Evolutionary conservation across 768 basidiomycete genomes (phyloP), one percentile per base, ranked within the genome.

Genomic region (Suillus cothurnatus): DNA sequence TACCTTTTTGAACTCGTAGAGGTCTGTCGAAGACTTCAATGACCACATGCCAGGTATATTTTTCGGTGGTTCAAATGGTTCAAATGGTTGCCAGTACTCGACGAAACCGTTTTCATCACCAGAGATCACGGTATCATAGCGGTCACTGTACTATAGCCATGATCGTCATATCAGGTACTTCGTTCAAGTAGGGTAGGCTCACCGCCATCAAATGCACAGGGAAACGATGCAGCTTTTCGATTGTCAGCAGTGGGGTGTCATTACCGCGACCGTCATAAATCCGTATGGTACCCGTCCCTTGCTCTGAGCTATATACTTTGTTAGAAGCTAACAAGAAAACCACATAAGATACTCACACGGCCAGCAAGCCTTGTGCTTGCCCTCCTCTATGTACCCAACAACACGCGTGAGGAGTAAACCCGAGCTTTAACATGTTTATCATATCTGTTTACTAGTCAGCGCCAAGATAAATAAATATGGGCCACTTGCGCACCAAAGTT

Each of bases 1-100:
- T 61, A 92, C 96, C 85, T 99, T 99, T 81, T 97, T 98, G 81
- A 98, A 99, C 70, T 99, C 95, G 78, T 97, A 99, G 49, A 99
- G 76, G 72, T 98, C 95, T 0, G 97, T 99, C 49, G 89, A 86
- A 61, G 88, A 92, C 76, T 99, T 99, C 80, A 84, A 96, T 38
- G 88, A 82, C 97, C 97, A 99, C 67, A 97, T 75, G 1, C 90
- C 90, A 2, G 86, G 81, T 1, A 94, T 81, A 63, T 89, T 87
- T 68, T 87, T 88, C 1, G 97, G 97, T 47, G 88, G 77, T 60
- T 88, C 91, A 74, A 95, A 99, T 2, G 95, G 94, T 73, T 98
- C 96, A 11, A 75, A 77, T 0, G 97, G 96, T 72, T 88, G 87
- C 97, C 97, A 99, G 75, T 96, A 97, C 76, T 99, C 97, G 36